Evolutionary conservation across 306 rosid genomes (phyloP).

Genomic region (Malus sieversii): DNA sequence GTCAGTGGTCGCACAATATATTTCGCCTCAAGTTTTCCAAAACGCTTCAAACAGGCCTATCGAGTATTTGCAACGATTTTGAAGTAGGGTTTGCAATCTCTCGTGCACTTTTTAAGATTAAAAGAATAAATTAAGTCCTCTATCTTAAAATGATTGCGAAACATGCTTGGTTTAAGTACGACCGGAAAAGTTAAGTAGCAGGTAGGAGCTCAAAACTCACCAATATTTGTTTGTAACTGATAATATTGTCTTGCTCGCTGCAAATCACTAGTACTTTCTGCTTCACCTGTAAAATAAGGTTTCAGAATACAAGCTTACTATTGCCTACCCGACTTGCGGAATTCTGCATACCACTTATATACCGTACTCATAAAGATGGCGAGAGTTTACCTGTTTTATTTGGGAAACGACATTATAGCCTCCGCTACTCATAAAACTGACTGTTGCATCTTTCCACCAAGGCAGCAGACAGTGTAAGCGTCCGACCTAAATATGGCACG

Average conservation of each 20-base stretch:
- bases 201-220: constrained; percentile 24
- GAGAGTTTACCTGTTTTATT: constrained; percentile 33
- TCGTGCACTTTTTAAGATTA: background rate
- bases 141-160: background rate
- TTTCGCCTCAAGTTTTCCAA: background rate
- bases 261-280: constrained; percentile 43
- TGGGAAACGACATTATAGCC: constrained; percentile 40
- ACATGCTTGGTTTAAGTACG: background rate
- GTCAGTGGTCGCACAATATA: background rate
- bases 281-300: constrained; percentile 28
- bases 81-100: background rate
- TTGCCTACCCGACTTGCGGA: background rate
- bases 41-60: background rate
- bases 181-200: background rate
- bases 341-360: background rate
- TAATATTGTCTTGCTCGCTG: constrained; percentile 38
- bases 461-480: constrained; percentile 50
- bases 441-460: constrained; percentile 53
- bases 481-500: constrained; percentile 31
- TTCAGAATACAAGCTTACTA: background rate
- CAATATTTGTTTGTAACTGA: constrained; percentile 41
- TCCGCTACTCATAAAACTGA: constrained; percentile 41
- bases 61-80: too few species aligned
- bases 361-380: background rate
- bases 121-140: background rate